Conservation (phyloP, 1,139 yeast species). For the Lodderomyces elongisporus region DNA sequence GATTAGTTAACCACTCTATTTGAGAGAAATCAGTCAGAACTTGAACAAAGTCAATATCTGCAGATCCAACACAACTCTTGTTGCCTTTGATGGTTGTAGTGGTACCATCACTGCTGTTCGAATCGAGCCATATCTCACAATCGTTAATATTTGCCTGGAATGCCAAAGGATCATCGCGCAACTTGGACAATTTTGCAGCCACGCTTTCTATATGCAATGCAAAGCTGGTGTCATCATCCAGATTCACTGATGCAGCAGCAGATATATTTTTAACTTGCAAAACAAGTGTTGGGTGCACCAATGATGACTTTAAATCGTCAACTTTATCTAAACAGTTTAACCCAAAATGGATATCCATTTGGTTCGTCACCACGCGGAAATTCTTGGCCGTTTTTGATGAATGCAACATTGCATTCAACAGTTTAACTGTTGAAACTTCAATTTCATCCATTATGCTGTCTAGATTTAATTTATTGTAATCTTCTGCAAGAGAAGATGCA, state of each 20-base stretch:
- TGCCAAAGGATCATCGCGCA: neutral
- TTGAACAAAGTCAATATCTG: constrained; percentile 28
- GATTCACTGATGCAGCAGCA: constrained; percentile 15
- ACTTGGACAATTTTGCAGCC: neutral
- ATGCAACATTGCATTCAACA: constrained; percentile 32
- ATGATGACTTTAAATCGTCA: no score
- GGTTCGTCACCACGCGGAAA: constrained; percentile 49
- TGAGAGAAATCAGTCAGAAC: constrained; percentile 30
- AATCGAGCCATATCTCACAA: neutral
- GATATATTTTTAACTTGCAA: constrained; percentile 19
- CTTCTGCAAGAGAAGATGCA: constrained; percentile 27
- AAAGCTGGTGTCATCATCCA: constrained; percentile 12
- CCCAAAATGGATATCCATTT: constrained; percentile 44
- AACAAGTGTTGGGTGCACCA: neutral
- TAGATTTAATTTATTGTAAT: constrained; percentile 34
- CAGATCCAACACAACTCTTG: constrained; percentile 27
- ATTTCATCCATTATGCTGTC: constrained; percentile 56
- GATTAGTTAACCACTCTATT: neutral
- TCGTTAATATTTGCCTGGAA: neutral
- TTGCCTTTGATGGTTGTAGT: no score
- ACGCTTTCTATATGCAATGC: constrained; percentile 26
- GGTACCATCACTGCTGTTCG: neutral
- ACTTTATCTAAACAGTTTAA: no score
- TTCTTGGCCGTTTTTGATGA: constrained; percentile 38
- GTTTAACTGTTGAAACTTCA: constrained; percentile 55